Evolutionary conservation across 2,329 filamentous ascomycete species (phyloP).

Genomic region (Pseudogymnoascus sp.): DNA sequence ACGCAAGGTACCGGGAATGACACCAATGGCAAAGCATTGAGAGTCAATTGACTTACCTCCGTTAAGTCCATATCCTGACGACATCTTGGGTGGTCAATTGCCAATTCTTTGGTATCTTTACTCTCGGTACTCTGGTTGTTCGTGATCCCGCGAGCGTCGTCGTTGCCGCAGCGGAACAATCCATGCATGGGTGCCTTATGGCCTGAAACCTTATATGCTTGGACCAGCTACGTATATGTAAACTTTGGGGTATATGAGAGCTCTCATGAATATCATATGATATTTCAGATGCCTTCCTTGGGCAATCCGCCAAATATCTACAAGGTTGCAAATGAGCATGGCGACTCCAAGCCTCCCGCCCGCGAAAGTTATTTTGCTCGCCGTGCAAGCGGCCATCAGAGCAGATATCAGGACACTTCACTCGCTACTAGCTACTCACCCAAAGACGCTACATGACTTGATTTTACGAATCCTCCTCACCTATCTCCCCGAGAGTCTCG

Average conservation of each 20-base stretch:
- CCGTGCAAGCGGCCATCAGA: constrained; percentile 60
- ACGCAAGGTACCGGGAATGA: background rate
- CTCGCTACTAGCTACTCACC: constrained; percentile 49
- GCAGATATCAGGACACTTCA: constrained; percentile 57
- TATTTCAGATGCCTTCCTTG: constrained; percentile 22
- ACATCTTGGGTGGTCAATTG: constrained; percentile 44
- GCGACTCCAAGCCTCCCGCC: constrained; percentile 46
- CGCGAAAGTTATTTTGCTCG: constrained; percentile 64
- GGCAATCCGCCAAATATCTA: constrained; percentile 12
- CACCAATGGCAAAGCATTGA: constrained; percentile 13
- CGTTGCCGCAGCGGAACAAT: constrained; percentile 7
- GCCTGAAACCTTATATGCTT: constrained; percentile 10
- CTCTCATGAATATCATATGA: constrained; percentile 15
- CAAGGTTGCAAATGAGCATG: constrained; percentile 13
- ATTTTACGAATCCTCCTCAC: constrained; percentile 67
- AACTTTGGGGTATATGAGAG: constrained; percentile 11
- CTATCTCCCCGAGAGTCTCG: constrained; percentile 65
- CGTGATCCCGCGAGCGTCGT: background rate
- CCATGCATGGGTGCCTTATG: constrained; percentile 19
- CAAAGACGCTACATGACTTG: constrained; percentile 54
- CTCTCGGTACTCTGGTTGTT: constrained; percentile 5
- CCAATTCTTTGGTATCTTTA: constrained; percentile 6
- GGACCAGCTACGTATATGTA: constrained; percentile 10
- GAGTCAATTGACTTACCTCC: constrained; percentile 54
- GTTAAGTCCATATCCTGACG: constrained; percentile 74